Base-by-base conservation (phyloP, 116 monocot species). In the Phalaenopsis hybrid region DNA sequence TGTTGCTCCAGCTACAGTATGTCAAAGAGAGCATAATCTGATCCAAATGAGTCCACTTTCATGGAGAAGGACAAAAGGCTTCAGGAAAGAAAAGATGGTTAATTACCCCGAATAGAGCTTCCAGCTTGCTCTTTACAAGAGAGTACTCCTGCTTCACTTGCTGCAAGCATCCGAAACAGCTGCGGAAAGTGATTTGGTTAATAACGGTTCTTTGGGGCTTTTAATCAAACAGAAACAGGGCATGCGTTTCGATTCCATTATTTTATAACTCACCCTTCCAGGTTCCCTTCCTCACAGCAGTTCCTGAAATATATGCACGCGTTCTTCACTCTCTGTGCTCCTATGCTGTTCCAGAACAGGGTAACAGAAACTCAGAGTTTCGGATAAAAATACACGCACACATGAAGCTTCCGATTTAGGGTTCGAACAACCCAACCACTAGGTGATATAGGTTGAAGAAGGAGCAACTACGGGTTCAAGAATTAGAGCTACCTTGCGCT, bases 291-390 rank as follows among this genome's bases (percentile, higher is more conserved):
- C 57, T 89, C 86, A 45, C 86, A 93, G 67, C 44, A 89, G 75
- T 57, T 83, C 17, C 87, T 86, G 57, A 93, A 93, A 23, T 74
- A 80, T 63, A 87, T 6, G 73, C 91, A 93, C 20, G 85, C 89
- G 82, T 91, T 85, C 81, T 82, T 91, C 57, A 93, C 86, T 72
- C 89, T 91, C 78, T 89, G 80, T 55, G 89, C 91, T 68, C 93
- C 93, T 41, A 93, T 86, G 68, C 93, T 93, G 86, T 78, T 82
- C 23, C 8, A 50, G 10, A 77, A 50, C 20, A 44, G 20, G 17
- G 8, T 45, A 75, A 4, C 55, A 55, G 15, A 13, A 55, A 13
- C 15, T 55, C 15, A 4, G 55, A 55, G 55, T 15, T 55, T 55
- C 55, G 15, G 55, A 15, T 55, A 12, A 55, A 50, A 9, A 55